Percentiles rank a stretch among this genome's conserved stretches.
Evolutionary conservation across 2,329 filamentous ascomycete genomes (phyloP).

Genomic region (Aspergillus carbonarius): DNA sequence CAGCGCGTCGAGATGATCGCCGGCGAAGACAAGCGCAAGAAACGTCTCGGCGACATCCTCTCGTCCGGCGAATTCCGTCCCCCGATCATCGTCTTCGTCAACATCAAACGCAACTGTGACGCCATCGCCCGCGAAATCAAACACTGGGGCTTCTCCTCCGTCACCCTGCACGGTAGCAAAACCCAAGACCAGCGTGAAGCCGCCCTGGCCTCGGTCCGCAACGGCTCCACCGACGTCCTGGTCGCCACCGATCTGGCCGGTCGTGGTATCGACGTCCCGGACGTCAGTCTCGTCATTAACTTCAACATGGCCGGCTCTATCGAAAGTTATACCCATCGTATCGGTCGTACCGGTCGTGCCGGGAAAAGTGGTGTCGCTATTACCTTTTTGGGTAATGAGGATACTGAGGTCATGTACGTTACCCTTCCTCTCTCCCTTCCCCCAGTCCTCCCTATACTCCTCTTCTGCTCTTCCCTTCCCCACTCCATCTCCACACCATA

Average conservation of each 20-base stretch:
- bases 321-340: slow-evolving; percentile 93
- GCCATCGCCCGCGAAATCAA: slow-evolving; percentile 92
- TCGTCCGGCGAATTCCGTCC: slow-evolving; percentile 74
- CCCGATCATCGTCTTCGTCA: slow-evolving; percentile 98
- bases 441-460: slow-evolving; percentile 1
- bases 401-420: slow-evolving; percentile 76
- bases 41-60: slow-evolving; percentile 88
- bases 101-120: slow-evolving; percentile 99
- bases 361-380: slow-evolving; percentile 96
- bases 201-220: slow-evolving; percentile 79
- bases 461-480: background rate
- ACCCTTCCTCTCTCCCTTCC: background rate
- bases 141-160: slow-evolving; percentile 83
- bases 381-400: slow-evolving; percentile 90
- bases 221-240: slow-evolving; percentile 77
- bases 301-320: slow-evolving; percentile 98
- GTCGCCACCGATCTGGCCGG: slow-evolving; percentile 95
- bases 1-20: slow-evolving; percentile 90
- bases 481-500: no score
- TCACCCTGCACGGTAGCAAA: slow-evolving; percentile 92
- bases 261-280: slow-evolving; percentile 94
- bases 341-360: slow-evolving; percentile 94
- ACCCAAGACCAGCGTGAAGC: slow-evolving; percentile 97
- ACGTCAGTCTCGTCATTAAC: slow-evolving; percentile 92
- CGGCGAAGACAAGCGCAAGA: slow-evolving; percentile 95